phyloP scores from a whole-genome alignment of 257 asterid species.

The Solanum sejunctum region DNA sequence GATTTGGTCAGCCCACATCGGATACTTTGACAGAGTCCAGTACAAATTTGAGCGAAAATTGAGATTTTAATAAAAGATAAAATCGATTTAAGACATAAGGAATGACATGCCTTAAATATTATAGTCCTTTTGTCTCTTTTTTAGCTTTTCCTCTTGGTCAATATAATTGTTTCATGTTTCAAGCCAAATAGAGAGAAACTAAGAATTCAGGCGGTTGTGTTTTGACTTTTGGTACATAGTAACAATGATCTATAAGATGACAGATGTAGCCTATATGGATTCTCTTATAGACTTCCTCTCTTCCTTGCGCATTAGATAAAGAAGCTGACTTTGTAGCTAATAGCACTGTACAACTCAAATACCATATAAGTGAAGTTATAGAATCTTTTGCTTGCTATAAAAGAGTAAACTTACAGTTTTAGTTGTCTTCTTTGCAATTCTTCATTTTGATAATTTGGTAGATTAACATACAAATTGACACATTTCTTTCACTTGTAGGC shows the following conservation, averaged over 20 bases:
- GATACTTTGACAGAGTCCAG: too few relatives aligned
- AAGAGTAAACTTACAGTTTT: neutral
- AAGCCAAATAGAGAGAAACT: too few relatives aligned
- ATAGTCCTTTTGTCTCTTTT: too few relatives aligned
- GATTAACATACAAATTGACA: neutral
- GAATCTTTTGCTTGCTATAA: neutral
- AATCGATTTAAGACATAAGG: too few relatives aligned
- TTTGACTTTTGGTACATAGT: too few relatives aligned
- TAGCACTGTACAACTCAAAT: neutral
- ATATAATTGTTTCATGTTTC: too few relatives aligned
- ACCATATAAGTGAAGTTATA: neutral
- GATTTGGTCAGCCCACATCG: too few relatives aligned
- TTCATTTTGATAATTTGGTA: neutral
- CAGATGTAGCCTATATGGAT: neutral
- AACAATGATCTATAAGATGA: neutral
- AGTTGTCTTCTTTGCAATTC: neutral
- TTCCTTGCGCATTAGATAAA: neutral
- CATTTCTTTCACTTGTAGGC: slow-evolving; percentile 33
- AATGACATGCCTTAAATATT: too few relatives aligned
- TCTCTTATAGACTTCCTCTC: neutral
- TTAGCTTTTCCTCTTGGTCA: too few relatives aligned
- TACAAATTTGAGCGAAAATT: too few relatives aligned
- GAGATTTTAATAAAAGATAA: too few relatives aligned
- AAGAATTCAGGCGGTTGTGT: too few relatives aligned
- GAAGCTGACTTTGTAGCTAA: neutral